Evolutionary conservation across 2,329 filamentous ascomycete genomes (phyloP).

Genomic region (Sporothrix euskadiensis): DNA sequence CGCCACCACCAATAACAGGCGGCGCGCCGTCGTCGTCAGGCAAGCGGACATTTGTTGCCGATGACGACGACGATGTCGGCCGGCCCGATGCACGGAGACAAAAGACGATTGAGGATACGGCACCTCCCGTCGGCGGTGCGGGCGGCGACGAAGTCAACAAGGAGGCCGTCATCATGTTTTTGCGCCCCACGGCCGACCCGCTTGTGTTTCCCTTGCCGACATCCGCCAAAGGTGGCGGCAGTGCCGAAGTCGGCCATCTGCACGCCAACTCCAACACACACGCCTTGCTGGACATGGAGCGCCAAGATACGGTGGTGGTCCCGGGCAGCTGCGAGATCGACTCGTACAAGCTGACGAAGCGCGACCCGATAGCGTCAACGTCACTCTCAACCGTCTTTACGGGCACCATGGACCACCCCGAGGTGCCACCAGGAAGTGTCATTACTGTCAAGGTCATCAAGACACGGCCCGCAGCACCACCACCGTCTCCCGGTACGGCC

Average conservation of each 20-base stretch:
- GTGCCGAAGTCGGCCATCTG: conserved; percentile 46
- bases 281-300: conserved; percentile 53
- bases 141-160: conserved; percentile 40
- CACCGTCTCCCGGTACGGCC: conserved; percentile 34
- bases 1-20: conserved; percentile 15
- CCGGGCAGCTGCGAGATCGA: conserved; percentile 54
- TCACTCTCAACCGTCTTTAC: conserved; percentile 58
- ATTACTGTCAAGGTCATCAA: conserved; percentile 64
- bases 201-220: conserved; percentile 56
- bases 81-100: conserved; percentile 42
- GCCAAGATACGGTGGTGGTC: conserved; percentile 52
- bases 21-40: conserved; percentile 48
- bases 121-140: conserved; percentile 21
- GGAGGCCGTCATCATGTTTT: conserved; percentile 58
- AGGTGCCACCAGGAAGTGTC: conserved; percentile 51
- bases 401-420: conserved; percentile 49
- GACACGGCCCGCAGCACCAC: conserved; percentile 44
- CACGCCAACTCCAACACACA: conserved; percentile 41
- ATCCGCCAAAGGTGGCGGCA: conserved; percentile 41
- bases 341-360: conserved; percentile 57
- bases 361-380: conserved; percentile 57
- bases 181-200: conserved; percentile 52
- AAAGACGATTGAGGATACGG: conserved; percentile 35
- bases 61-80: conserved; percentile 44
- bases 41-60: conserved; percentile 53